These are phyloP conservation scores for Betula pendula DNA, from an alignment of 306 rosid genomes.

Conservation along the genomic window DNA sequence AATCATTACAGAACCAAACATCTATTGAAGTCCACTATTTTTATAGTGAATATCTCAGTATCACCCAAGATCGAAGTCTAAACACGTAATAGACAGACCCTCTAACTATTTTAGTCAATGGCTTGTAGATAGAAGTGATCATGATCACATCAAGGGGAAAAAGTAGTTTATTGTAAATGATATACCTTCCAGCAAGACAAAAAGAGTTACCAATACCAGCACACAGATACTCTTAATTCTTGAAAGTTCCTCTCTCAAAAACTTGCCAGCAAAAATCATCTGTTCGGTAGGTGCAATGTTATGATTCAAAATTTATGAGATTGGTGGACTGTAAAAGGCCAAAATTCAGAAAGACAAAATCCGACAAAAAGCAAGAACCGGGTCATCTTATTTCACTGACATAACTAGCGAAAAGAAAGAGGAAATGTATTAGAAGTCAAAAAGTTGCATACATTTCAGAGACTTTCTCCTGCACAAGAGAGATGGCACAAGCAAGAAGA, in stretches of 20 bases:
- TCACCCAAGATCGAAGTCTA: not conserved
- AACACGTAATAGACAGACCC: not conserved
- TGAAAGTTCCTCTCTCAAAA: not conserved
- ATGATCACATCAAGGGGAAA: not conserved
- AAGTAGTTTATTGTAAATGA: not conserved
- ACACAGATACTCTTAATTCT: not conserved
- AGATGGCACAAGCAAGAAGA: not conserved
- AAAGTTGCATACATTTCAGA: slow-evolving; percentile 17
- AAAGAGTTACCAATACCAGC: not conserved
- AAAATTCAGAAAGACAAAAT: not conserved
- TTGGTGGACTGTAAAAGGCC: not conserved
- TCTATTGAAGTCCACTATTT: not conserved
- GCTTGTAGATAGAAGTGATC: too few relatives aligned
- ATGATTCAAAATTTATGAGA: not conserved
- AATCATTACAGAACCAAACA: not conserved
- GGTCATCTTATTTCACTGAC: slow-evolving; percentile 9
- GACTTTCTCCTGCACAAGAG: slow-evolving; percentile 23
- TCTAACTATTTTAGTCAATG: too few relatives aligned
- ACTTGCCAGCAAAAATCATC: not conserved
- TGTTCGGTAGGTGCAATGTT: not conserved
- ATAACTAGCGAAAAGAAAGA: slow-evolving; percentile 4
- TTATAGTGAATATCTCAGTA: not conserved
- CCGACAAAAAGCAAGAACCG: slow-evolving; percentile 6
- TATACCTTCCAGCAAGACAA: not conserved
- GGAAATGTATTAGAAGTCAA: slow-evolving; percentile 26